Conservation (phyloP, 2,329 filamentous ascomycete genomes). For the Neospermospora avenae region DNA sequence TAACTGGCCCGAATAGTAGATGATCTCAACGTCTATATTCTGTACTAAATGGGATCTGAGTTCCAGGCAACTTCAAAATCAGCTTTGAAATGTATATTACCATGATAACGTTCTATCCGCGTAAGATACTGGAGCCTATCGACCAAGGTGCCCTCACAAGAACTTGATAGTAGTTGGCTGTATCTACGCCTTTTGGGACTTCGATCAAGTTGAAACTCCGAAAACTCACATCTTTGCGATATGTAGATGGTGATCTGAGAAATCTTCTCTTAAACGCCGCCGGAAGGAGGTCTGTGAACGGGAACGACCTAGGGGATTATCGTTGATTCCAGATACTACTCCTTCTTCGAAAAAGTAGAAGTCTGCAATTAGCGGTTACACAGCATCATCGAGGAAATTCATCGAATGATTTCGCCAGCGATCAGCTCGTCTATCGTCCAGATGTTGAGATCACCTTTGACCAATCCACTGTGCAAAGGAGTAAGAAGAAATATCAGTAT, state of each 20-base stretch:
- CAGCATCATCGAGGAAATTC: too few relatives aligned
- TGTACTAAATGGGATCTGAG: neutral
- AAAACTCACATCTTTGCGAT: neutral
- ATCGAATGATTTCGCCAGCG: too few relatives aligned
- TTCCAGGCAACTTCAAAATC: neutral
- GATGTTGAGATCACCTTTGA: too few relatives aligned
- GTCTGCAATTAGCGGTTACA: too few relatives aligned
- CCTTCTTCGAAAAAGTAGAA: too few relatives aligned
- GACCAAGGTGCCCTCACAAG: neutral
- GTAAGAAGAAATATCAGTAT: too few relatives aligned
- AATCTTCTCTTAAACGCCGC: neutral
- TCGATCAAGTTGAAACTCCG: neutral
- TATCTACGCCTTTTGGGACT: neutral
- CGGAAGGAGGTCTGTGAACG: neutral
- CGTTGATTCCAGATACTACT: neutral
- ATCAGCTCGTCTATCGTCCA: too few relatives aligned
- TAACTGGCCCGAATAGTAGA: neutral
- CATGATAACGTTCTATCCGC: neutral
- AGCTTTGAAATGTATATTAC: neutral
- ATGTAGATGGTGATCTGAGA: neutral
- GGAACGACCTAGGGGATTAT: neutral
- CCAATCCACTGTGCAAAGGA: too few relatives aligned
- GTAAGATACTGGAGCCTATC: neutral
- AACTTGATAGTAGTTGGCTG: neutral
- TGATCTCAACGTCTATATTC: neutral